Evolutionary conservation across 202 grass and related monocot species (phyloP).

Genomic region (Panicum virgatum): DNA sequence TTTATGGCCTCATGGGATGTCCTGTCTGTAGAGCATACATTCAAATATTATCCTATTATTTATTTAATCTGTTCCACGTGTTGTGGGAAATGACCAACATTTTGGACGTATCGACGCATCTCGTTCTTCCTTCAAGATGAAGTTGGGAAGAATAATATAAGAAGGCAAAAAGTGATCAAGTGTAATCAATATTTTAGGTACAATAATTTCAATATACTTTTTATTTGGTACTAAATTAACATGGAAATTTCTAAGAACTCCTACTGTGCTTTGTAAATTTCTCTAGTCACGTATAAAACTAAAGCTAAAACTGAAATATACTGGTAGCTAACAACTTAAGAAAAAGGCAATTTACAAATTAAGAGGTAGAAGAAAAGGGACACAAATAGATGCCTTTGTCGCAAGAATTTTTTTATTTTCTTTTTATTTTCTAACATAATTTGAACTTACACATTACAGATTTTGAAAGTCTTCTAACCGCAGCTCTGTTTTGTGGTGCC

Average conservation of each 20-base stretch:
- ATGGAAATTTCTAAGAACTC: neutral
- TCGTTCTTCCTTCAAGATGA: neutral
- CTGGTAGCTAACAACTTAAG: neutral
- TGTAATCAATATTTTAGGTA: neutral
- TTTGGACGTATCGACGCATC: neutral
- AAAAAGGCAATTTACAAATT: neutral
- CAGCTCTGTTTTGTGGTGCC: neutral
- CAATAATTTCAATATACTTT: neutral
- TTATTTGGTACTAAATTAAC: neutral
- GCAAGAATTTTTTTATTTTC: neutral
- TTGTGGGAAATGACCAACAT: neutral
- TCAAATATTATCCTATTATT: neutral
- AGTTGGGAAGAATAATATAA: neutral
- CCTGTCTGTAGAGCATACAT: neutral
- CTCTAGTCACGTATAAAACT: neutral
- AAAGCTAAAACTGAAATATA: neutral
- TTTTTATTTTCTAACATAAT: neutral
- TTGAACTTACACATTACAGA: neutral
- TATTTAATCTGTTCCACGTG: neutral
- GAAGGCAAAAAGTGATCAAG: neutral
- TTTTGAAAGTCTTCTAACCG: neutral
- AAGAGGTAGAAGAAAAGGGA: neutral
- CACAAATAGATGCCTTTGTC: neutral
- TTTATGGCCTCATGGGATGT: neutral
- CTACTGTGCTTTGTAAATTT: neutral